These are phyloP conservation scores for Arachis hypogaea DNA, from an alignment of 306 rosid genomes.

Conservation along the genomic window DNA sequence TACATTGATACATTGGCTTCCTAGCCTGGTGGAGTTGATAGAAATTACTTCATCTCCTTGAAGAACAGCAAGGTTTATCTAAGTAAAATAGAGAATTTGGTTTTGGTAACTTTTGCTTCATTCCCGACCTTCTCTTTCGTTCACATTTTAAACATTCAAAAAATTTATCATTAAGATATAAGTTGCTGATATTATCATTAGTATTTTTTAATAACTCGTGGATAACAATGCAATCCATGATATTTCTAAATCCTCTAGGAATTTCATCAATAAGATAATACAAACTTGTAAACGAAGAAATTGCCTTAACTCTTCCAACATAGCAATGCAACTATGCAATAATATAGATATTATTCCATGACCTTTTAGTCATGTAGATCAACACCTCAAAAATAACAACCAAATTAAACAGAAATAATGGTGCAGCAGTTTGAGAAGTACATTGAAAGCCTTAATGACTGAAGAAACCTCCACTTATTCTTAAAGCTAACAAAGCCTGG, in stretches of 20 bases:
- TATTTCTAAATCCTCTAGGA: neutral
- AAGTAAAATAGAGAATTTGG: neutral
- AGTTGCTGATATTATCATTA: neutral
- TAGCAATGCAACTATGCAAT: neutral
- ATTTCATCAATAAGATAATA: neutral
- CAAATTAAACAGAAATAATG: constrained; percentile 7
- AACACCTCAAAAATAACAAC: constrained; percentile 6
- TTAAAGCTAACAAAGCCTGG: constrained; percentile 15
- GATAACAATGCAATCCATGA: neutral
- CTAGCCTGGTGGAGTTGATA: no score
- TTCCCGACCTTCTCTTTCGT: neutral
- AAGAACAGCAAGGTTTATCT: neutral
- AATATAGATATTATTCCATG: constrained; percentile 9
- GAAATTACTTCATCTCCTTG: no score
- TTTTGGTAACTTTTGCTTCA: neutral
- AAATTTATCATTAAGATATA: neutral
- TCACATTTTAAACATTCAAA: neutral
- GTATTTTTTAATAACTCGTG: neutral
- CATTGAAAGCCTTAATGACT: constrained; percentile 2
- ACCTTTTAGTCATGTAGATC: neutral
- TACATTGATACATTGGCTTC: no score
- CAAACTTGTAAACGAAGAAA: neutral
- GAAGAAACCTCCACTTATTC: constrained; percentile 18
- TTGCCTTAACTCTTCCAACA: neutral
- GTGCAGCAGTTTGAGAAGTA: constrained; percentile 4